These are phyloP conservation scores for Apiotrichum domesticum DNA, from an alignment of 1,284 basidiomycete genomes.

Conservation along the genomic window DNA sequence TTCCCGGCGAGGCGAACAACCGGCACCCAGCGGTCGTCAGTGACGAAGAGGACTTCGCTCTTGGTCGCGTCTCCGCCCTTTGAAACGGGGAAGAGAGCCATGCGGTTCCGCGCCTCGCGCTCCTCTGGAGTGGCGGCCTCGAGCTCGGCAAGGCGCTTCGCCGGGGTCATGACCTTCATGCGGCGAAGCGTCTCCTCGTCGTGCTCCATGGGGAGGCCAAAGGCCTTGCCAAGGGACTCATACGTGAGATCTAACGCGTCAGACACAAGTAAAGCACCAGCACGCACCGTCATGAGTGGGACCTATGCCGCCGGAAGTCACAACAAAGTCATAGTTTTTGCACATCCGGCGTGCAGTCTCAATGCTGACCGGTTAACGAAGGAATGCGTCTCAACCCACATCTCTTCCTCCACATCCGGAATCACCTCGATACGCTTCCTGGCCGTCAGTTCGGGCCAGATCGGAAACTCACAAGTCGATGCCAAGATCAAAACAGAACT, in stretches of 20 bases:
- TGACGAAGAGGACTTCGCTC: conserved; percentile 70
- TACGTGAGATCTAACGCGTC: conserved; percentile 70
- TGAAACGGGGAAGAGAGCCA: conserved; percentile 70
- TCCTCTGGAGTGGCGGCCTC: conserved; percentile 63
- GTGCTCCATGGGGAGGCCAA: conserved; percentile 66
- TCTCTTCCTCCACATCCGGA: conserved; percentile 80
- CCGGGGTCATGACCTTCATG: conserved; percentile 63
- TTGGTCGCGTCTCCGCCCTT: conserved; percentile 35
- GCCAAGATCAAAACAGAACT: conserved; percentile 79
- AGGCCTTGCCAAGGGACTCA: conserved; percentile 75
- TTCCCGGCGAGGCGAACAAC: conserved; percentile 75
- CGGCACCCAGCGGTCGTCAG: conserved; percentile 77
- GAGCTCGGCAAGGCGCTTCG: conserved; percentile 53
- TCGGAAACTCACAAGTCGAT: conserved; percentile 64
- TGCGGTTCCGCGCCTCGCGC: conserved; percentile 63
- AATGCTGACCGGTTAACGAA: conserved; percentile 51
- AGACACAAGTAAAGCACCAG: too few species aligned
- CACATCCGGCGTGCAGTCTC: conserved; percentile 80
- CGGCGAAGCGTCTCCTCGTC: conserved; percentile 73
- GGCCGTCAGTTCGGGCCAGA: background rate
- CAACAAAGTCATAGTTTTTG: conserved; percentile 75
- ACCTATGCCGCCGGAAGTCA: conserved; percentile 75
- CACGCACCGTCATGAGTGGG: conserved; percentile 71
- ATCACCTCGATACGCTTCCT: conserved; percentile 88
- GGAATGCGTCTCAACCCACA: conserved; percentile 52